A percentile compares a stretch with the other conserved stretches of the same genome.
These are phyloP conservation scores for Parastagonospora avenae DNA, from an alignment of 2,329 filamentous ascomycete genomes.

Conservation along the genomic window DNA sequence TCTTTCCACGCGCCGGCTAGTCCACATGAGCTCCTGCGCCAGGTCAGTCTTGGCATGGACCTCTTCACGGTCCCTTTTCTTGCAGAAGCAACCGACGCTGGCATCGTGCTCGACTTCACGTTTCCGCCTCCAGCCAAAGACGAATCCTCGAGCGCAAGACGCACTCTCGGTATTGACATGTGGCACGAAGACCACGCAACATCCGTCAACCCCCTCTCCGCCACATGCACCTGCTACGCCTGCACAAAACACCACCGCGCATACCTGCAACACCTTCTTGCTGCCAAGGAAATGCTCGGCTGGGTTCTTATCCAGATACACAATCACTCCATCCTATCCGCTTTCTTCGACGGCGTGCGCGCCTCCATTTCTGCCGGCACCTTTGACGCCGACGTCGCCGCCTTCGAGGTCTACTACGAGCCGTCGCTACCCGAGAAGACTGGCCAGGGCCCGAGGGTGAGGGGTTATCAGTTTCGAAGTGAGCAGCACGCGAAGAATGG, in stretches of 20 bases:
- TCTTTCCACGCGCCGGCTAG: constrained; percentile 71
- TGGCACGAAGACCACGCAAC: constrained; percentile 67
- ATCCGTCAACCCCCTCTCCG: constrained; percentile 65
- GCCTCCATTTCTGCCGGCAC: constrained; percentile 62
- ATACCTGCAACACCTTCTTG: constrained; percentile 84
- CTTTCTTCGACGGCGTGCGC: constrained; percentile 76
- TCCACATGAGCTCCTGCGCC: constrained; percentile 78
- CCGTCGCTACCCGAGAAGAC: constrained; percentile 72
- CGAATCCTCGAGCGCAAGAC: constrained; percentile 12
- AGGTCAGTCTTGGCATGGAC: constrained; percentile 79
- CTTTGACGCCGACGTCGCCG: constrained; percentile 59
- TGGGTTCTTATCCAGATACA: constrained; percentile 94
- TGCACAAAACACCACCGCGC: constrained; percentile 85
- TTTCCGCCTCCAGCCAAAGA: constrained; percentile 61
- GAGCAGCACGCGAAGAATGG: constrained; percentile 34
- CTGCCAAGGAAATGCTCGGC: constrained; percentile 93
- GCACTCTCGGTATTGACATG: constrained; percentile 74
- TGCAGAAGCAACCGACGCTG: constrained; percentile 75
- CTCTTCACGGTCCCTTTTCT: constrained; percentile 79
- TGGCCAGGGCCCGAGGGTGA: constrained; percentile 70
- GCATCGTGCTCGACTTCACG: constrained; percentile 79
- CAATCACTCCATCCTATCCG: constrained; percentile 75
- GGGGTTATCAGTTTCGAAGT: constrained; percentile 43
- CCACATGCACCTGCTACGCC: constrained; percentile 77
- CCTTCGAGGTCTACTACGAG: constrained; percentile 73